Evolutionary conservation across 208 protist species (phyloP), one percentile per base, ranked within the genome.

Genomic region (Herpetomonas samuelpessoai): DNA sequence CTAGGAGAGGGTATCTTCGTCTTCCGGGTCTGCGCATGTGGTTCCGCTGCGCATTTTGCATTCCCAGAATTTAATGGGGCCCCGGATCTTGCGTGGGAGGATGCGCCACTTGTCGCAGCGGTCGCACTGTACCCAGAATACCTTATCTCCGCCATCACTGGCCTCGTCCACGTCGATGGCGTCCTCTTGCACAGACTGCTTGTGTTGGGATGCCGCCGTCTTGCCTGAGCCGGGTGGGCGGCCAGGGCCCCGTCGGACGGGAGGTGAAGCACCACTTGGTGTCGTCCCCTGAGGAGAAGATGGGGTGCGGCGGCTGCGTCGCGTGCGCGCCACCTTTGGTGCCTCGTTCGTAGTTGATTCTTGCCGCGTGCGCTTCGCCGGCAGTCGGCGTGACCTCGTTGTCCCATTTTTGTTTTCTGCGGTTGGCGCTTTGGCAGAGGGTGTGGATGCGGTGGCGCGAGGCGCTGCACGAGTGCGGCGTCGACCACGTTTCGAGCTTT

Each of bases 41-140:
- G 79, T 86, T 12, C 46, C n/a, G 19, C 59, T 59, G 7, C 87
- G 81, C 83, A 90, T 90, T 7, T 51, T 52, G 57, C 88, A 94
- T 35, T 81, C 52, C 85, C 88, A 94, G 29, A 68, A 68, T 30
- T 75, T 68, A 1, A 80, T 51, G 1, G 22, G 51, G 3, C 54
- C 14, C 16, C 66, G 38, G 10, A 91, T 54, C 4, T 69, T 75
- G 48, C 83, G 14, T n/a, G 79, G 76, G 10, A 92, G 67, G 52
- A 94, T 76, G 52, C 88, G 81, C 88, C 88, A 94, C 68, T 92
- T 94, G 26, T 70, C 49, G 63, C 88, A 94, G 19, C 56, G 19
- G 59, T 94, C 88, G 48, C 88, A 94, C 63, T 88, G 81, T 41
- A 94, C 78, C 85, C 88, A 94, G 65, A 88, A 68, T 54, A 91